Evolutionary conservation across 352 stramenopile species (phyloP), one percentile per base, ranked within the genome.

Genomic region (Poterioochromonas sp.): DNA sequence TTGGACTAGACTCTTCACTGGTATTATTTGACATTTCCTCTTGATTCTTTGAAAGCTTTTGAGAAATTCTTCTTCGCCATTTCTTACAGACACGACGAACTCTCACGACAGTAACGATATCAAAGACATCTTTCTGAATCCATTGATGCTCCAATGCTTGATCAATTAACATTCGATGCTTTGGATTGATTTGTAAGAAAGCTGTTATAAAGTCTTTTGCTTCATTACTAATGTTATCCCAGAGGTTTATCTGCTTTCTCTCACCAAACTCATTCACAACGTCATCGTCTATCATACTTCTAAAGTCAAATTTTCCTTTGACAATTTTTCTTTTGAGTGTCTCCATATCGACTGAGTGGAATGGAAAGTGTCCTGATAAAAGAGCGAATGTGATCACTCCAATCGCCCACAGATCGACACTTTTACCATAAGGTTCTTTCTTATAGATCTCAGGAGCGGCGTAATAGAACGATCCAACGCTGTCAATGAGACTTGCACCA

Each of bases 311-410:
- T 63, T 5, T 11, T 11, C 53, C 8, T 32, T 63, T 63, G 2
- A 8, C 29, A 11, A 63, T 63, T 63, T 63, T 63, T 63, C 29
- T 11, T n/a, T 32, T 90, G 80, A 84, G 90, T 95, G 77, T 89
- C 89, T 60, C 88, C 90, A 51, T 83, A 84, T 94, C 89, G 83
- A 93, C 92, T 80, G 80, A 44, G 80, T 93, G 86, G 79, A 89
- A 89, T 2, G 85, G 85, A 39, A 90, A 88, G 81, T 94, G 93
- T 18, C 91, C 91, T 51, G 90, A 93, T 41, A 96, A 76, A 53
- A 96, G 79, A 70, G 95, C 94, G 80, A 90, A 96, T 26, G 92
- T 76, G 79, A 95, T 92, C 11, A 95, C 90, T 29, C 91, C 91
- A 5, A 95, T 82, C 78, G 87, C 92, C 91, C 91, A 96, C 80